Base-by-base conservation (phyloP, 2,329 filamentous ascomycete genomes). In the Colletotrichum lindemuthianum region DNA sequence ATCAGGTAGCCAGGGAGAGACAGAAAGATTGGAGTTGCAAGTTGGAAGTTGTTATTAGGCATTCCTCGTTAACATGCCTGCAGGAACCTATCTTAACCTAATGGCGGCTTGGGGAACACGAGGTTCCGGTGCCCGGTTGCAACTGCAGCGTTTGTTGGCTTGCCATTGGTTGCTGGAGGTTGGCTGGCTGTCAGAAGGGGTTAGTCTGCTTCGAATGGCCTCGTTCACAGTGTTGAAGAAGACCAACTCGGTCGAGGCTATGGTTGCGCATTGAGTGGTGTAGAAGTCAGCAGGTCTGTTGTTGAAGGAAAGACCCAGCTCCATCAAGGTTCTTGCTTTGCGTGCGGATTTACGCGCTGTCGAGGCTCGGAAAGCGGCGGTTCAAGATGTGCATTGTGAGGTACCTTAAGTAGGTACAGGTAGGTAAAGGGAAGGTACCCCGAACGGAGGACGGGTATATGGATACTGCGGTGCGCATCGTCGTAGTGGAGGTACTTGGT, bases 261-360 rank as follows among this genome's bases (percentile, higher is more conserved):
- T 34, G 50, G 34, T 59, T 39, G 56, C 60, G 56, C 15, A 10
- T 64, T 54, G n/a, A 64, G 56, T 36, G 33, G 60, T 40, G 57
- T 43, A 39, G 50, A 12, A 51, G 57, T 65, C 61, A 65, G 61
- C 50, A n/a, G 57, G 45, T 48, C n/a, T 32, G 34, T 34, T 55
- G 50, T 44, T 24, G 24, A 65, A 45, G 61, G 61, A 60, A 45
- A 36, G 57, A 48, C 61, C 61, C 45, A 36, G 55, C 24, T 52
- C 15, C 24, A 24, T 56, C 43, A 44, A 57, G 34, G 43, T 16
- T 59, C 41, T 24, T 15, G 40, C 44, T 11, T 11, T 41, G 39
- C 34, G 15, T 13, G 48, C 48, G 54, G 54, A 50, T 43, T 50
- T 53, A 41, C 33, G 47, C 43, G 60, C 47, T 54, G 54, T 40